These are phyloP conservation scores for Myriosclerotinia curreyana DNA, from an alignment of 2,329 filamentous ascomycete species.

Conservation along the genomic window DNA sequence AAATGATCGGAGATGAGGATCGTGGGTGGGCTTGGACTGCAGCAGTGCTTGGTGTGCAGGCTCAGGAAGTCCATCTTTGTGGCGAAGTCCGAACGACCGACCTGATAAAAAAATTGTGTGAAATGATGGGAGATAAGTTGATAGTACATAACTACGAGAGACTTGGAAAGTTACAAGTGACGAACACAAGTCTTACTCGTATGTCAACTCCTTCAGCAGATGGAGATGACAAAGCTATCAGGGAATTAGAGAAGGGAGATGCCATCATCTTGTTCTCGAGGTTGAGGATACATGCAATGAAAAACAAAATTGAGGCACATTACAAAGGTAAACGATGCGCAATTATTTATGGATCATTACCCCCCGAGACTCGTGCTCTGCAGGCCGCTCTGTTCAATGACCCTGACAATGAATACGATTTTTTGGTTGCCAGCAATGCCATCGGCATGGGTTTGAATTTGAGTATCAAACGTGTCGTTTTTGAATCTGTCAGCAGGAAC, in stretches of 20 bases:
- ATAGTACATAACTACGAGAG: slow-evolving; percentile 80
- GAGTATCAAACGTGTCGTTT: slow-evolving; percentile 85
- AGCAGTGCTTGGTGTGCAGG: slow-evolving; percentile 81
- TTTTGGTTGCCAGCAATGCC: slow-evolving; percentile 87
- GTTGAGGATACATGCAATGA: slow-evolving; percentile 75
- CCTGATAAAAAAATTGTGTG: slow-evolving; percentile 73
- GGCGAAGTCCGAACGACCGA: slow-evolving; percentile 82
- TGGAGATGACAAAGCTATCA: not conserved
- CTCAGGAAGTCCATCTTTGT: slow-evolving; percentile 87
- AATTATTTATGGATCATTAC: slow-evolving; percentile 87
- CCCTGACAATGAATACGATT: slow-evolving; percentile 92
- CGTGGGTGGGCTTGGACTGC: slow-evolving; percentile 95
- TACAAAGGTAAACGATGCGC: slow-evolving; percentile 76
- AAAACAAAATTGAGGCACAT: slow-evolving; percentile 68
- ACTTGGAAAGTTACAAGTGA: slow-evolving; percentile 71
- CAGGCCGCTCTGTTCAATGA: slow-evolving; percentile 95
- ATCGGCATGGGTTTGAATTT: slow-evolving; percentile 97
- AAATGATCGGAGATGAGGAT: slow-evolving; percentile 81
- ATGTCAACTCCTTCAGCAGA: slow-evolving; percentile 52
- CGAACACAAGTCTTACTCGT: slow-evolving; percentile 48
- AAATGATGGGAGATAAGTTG: slow-evolving; percentile 76
- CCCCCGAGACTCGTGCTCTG: slow-evolving; percentile 86
- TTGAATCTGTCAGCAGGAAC: slow-evolving; percentile 74
- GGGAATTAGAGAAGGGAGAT: slow-evolving; percentile 67
- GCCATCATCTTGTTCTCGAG: slow-evolving; percentile 86